These are phyloP conservation scores for Raffaelea ambrosiae DNA, from an alignment of 2,329 filamentous ascomycete genomes.

Conservation along the genomic window DNA sequence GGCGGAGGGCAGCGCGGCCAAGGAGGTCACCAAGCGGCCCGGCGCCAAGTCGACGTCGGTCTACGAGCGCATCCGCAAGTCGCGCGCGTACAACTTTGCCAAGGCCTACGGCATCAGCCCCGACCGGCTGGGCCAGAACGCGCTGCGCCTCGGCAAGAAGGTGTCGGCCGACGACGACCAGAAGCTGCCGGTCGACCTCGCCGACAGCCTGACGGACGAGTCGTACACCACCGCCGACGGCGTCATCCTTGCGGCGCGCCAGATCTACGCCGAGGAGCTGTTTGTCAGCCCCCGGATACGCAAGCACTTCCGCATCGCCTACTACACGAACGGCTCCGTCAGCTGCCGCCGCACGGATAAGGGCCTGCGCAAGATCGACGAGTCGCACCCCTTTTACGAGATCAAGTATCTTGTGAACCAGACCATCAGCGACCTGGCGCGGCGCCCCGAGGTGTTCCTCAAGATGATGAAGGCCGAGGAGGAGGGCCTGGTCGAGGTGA, in stretches of 20 bases:
- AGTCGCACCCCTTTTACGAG: constrained; percentile 93
- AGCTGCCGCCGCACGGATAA: constrained; percentile 91
- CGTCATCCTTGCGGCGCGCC: constrained; percentile 70
- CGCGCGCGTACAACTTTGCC: constrained; percentile 73
- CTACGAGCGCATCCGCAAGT: constrained; percentile 76
- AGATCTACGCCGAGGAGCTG: constrained; percentile 87
- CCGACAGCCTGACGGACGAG: constrained; percentile 65
- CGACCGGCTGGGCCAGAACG: constrained; percentile 82
- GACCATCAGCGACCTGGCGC: constrained; percentile 70
- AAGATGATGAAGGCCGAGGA: constrained; percentile 98
- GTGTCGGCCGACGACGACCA: constrained; percentile 78
- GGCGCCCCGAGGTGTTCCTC: constrained; percentile 79
- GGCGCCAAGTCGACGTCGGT: constrained; percentile 67
- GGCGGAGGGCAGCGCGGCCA: constrained; percentile 46
- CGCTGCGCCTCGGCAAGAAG: constrained; percentile 67
- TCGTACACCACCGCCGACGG: constrained; percentile 69
- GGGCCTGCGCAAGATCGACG: constrained; percentile 85
- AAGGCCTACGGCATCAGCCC: constrained; percentile 84
- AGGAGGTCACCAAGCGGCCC: constrained; percentile 66
- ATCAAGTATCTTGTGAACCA: constrained; percentile 95
- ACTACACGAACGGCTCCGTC: constrained; percentile 75
- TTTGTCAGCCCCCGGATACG: constrained; percentile 82
- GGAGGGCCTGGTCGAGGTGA: constrained; percentile 83
- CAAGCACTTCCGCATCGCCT: constrained; percentile 73
- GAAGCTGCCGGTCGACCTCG: constrained; percentile 75